Base-by-base conservation (phyloP, 2,329 filamentous ascomycete genomes). In the Fusarium nanum region DNA sequence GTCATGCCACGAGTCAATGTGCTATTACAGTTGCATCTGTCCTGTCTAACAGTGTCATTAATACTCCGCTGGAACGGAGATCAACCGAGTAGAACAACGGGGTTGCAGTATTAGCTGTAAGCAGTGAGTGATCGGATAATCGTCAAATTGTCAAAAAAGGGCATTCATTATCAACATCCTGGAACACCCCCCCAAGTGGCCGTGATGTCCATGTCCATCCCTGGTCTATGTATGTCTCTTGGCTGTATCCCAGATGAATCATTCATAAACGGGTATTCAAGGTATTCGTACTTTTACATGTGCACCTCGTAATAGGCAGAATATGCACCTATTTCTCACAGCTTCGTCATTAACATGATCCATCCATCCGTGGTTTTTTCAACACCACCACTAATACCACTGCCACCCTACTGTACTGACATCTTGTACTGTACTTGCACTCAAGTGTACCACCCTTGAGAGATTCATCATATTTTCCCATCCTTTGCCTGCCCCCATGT, bases 401-500 rank as follows among this genome's bases (percentile, higher is more conserved):
- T 52, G 32, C 45, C 53, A 42, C 50, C 52, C 50, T 37, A 23
- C n/a, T 53, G 23, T 37, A 23, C n/a, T 53, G 23, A 28, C 10
- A 12, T 37, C 18, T 37, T 53, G 49, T 41, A 52, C 49, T 52
- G 18, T 16, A 37, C 34, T n/a, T 37, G n/a, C 34, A 6, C 34
- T 12, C 34, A 18, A 41, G 23, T 41, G 49, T 45, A 57, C 53
- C 40, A 45, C 46, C 44, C 44, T 55, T 41, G 63, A 65, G 56
- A 64, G 55, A 67, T 64, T 50, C 67, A 65, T 67, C 61, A 50
- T 64, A 44, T 57, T 64, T 63, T 42, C 52, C 32, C 60, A 56
- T 49, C 49, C 46, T 45, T 60, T 70, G 68, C 63, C 59, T 70
- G 63, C 67, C 63, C 64, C 58, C 63, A 60, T 70, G 55, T 40